phyloP scores from a whole-genome alignment of 495 filamentous ascomycete species.

The Aspergillus conjunctus region DNA sequence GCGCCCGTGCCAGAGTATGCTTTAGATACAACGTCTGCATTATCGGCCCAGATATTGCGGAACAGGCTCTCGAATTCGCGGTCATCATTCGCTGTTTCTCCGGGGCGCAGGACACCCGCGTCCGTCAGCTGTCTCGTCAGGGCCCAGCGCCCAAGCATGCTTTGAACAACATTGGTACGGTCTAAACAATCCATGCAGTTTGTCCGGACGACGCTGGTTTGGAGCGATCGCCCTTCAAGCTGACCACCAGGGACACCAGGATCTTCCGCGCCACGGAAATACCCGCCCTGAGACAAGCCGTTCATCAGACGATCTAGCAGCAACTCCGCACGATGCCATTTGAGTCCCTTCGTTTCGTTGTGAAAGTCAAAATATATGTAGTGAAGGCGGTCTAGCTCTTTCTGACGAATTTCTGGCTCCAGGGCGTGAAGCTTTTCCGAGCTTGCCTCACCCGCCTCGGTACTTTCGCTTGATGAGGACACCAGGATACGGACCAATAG shows the following conservation, averaged over 20 bases:
- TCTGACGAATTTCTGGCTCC: conserved; percentile 61
- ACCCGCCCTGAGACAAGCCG: conserved; percentile 72
- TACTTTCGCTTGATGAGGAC: conserved; percentile 64
- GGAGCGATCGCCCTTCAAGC: conserved; percentile 74
- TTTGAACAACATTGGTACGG: conserved; percentile 96
- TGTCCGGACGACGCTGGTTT: conserved; percentile 87
- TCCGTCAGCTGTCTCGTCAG: conserved; percentile 87
- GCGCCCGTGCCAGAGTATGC: conserved; percentile 94
- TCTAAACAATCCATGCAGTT: conserved; percentile 99
- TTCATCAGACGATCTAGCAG: conserved; percentile 78
- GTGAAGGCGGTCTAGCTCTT: conserved; percentile 78
- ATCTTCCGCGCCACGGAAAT: conserved; percentile 89
- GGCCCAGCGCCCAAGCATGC: conserved; percentile 85
- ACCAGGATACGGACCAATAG: conserved; percentile 76
- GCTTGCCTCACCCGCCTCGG: conserved; percentile 56
- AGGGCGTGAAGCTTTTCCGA: conserved; percentile 80
- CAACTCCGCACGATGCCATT: conserved; percentile 88
- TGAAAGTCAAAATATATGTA: conserved; percentile 99
- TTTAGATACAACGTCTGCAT: conserved; percentile 90
- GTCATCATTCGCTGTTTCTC: conserved; percentile 71
- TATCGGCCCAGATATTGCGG: conserved; percentile 97
- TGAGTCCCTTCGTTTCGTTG: conserved; percentile 90
- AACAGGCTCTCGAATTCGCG: conserved; percentile 80
- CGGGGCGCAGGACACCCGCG: conserved; percentile 69
- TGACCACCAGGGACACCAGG: conserved; percentile 68